phyloP scores from a whole-genome alignment of 768 basidiomycete species.

The Antrodiella citrinella region DNA sequence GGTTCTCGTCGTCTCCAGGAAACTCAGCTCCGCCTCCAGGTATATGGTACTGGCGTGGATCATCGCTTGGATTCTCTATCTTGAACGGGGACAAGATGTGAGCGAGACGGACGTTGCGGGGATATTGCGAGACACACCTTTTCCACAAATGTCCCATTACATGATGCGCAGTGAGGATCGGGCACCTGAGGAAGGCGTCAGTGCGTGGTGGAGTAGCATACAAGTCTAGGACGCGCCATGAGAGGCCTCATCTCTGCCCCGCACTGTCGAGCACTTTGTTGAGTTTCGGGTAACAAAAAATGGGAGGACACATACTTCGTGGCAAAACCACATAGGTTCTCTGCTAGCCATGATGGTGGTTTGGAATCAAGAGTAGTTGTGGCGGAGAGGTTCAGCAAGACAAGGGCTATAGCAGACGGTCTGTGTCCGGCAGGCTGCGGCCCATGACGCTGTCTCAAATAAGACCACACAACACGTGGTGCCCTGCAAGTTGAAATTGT shows the following conservation, averaged over 20 bases:
- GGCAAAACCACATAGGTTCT: conserved; percentile 75
- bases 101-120: background rate
- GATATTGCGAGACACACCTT: conserved; percentile 35
- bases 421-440: background rate
- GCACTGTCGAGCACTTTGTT: conserved; percentile 45
- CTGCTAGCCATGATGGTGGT: conserved; percentile 49
- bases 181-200: conserved; percentile 46
- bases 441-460: conserved; percentile 13
- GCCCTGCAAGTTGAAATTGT: conserved; percentile 1
- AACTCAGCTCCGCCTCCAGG: conserved; percentile 24
- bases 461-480: conserved; percentile 19
- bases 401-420: conserved; percentile 5
- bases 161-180: conserved; percentile 78
- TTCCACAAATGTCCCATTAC: conserved; percentile 77
- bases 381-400: conserved; percentile 3
- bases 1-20: conserved; percentile 19
- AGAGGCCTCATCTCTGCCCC: conserved; percentile 83
- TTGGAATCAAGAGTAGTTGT: conserved; percentile 7
- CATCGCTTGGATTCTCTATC: conserved; percentile 70
- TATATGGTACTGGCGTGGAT: conserved; percentile 55
- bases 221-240: conserved; percentile 44
- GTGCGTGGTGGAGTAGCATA: background rate
- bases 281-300: too few species aligned
- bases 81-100: conserved; percentile 20
- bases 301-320: conserved; percentile 45